Evolutionary conservation across 2,329 filamentous ascomycete species (phyloP).

Genomic region (Sclerotinia borealis): DNA sequence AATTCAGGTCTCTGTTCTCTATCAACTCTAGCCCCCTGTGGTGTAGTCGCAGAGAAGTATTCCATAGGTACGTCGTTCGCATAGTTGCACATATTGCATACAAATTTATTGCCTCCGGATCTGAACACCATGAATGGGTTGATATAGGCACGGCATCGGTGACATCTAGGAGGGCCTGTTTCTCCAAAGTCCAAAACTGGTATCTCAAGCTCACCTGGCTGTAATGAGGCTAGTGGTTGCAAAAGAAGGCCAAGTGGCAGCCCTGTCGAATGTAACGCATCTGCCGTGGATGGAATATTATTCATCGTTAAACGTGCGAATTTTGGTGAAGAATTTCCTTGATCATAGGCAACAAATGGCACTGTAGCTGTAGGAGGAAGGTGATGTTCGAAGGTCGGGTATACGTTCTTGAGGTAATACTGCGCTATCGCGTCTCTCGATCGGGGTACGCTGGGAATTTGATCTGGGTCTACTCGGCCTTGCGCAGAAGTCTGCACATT

Average conservation of each 20-base stretch:
- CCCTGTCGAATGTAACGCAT: constrained; percentile 72
- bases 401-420: constrained; percentile 80
- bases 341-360: constrained; percentile 89
- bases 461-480: constrained; percentile 78
- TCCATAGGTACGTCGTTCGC: constrained; percentile 89
- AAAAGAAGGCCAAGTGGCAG: constrained; percentile 82
- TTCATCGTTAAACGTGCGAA: constrained; percentile 88
- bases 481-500: constrained; percentile 57
- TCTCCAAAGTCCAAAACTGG: constrained; percentile 96
- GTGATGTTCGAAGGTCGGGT: constrained; percentile 92
- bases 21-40: constrained; percentile 80
- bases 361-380: constrained; percentile 82
- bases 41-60: constrained; percentile 89
- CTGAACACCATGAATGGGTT: constrained; percentile 99
- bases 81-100: constrained; percentile 97
- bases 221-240: constrained; percentile 78
- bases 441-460: constrained; percentile 83
- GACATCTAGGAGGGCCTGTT: constrained; percentile 79
- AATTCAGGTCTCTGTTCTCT: constrained; percentile 84
- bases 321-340: constrained; percentile 94
- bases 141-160: constrained; percentile 91
- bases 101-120: constrained; percentile 89
- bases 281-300: constrained; percentile 78
- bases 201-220: constrained; percentile 78
- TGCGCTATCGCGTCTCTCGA: constrained; percentile 77